Evolutionary conservation across 2,329 filamentous ascomycete genomes (phyloP), one percentile per base, ranked within the genome.

Genomic region (Stagonosporopsis vannaccii): DNA sequence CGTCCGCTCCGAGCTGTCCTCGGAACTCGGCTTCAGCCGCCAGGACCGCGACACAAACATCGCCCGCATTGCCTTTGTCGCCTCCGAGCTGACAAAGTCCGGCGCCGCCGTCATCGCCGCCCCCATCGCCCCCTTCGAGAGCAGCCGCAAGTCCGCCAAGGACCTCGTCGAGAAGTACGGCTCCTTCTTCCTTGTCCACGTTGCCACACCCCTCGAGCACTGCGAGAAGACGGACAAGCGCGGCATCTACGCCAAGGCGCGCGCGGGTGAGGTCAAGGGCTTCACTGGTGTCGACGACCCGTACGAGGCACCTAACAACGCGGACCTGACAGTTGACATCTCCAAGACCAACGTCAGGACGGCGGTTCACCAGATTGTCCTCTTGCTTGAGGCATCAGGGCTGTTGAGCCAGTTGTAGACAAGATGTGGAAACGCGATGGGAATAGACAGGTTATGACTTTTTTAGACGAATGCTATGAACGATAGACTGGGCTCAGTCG

Each of bases 241-340:
- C 59, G 95, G 95, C 58, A 88, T 97, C 73, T 99, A 98, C 79
- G 85, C 85, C 65, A 86, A 87, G 75, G 95, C 95, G 36, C 86
- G 95, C 61, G 85, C 83, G 19, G 95, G 95, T 56, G 90, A 97
- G 82, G 96, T 99, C 79, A 95, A 93, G 87, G 93, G 93, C 63
- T 99, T 99, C 85, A 99, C 95, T 7, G 95, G 95, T 71, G 92
- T 99, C 54, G 94, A 98, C 75, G 94, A 98, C 81, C 93, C 95
- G 44, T 99, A 99, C 75, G 95, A 99, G 87, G 75, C 78, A 20
- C 95, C 95, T 9, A 71, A 79, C 65, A 92, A 94, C 80, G 86
- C 93, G 28, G 88, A 98, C 75, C 82, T 99, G 63, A 86, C 87
- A 5, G 94, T 98, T 35, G 90, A 98, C 77, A 77, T 89, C 52